Base-by-base conservation (phyloP, 805 yeast species). In the Wickerhamomyces bovis region DNA sequence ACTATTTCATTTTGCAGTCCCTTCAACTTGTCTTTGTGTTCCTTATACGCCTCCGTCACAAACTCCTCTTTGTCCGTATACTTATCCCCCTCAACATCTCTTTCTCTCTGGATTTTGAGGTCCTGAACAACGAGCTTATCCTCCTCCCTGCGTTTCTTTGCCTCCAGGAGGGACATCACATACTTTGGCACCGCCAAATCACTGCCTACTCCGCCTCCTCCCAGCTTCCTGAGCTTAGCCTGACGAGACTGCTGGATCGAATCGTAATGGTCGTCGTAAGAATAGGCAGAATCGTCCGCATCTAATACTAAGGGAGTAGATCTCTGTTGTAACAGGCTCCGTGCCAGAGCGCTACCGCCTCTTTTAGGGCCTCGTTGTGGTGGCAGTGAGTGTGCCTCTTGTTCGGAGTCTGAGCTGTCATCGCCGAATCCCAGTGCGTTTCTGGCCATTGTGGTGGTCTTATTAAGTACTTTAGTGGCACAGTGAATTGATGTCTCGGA, bases 201-300 rank as follows among this genome's bases (percentile, higher is more conserved):
- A 20, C 8, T 4, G 9, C 18, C 18, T 11, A 38, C 44, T 9
- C 18, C 16, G 6, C 9, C 18, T 11, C 42, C 44, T 10, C 44
- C 43, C 0, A 36, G 15, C 13, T 25, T 44, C 11, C 43, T 26
- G 25, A 48, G 22, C 42, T 45, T 50, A n/a, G 25, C 50, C 10
- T 52, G 44, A 44, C 50, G 44, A n/a, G 45, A 43, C 44, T 52
- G 48, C 53, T 45, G 53, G 31, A 76, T 68, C 4, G 62, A 59
- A 38, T 76, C 81, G 46, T 70, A 72, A 1, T 70, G 71, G 41
- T 71, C 79, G 48, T 76, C 82, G 50, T 73, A 76, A 13, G 64
- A 68, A 49, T 67, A 73, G 4, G 64, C 47, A 8, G 50, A 50
- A 20, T 53, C 53, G 23, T 48, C 53, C 5, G 36, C 30, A 10